phyloP scores from a whole-genome alignment of 371 early-diverging fungal genomes.

The Mucor circinelloides region DNA sequence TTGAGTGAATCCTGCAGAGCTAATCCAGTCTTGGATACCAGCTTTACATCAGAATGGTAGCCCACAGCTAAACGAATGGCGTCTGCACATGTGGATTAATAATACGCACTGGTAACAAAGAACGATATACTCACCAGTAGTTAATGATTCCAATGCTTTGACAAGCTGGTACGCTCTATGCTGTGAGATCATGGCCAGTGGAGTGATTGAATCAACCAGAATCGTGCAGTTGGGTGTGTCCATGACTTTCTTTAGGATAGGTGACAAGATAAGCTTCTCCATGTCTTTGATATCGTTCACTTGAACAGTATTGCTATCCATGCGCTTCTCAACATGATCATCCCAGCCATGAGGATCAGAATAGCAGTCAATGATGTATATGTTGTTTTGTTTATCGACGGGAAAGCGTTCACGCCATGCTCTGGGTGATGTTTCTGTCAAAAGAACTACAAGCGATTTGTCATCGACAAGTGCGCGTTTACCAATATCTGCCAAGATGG shows the following conservation, averaged over 20 bases:
- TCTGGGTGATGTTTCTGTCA: conserved; percentile 45
- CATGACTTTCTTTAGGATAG: conserved; percentile 21
- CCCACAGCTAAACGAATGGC: conserved; percentile 31
- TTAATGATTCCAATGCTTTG: conserved; percentile 38
- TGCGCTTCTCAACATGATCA: not conserved
- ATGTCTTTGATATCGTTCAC: conserved; percentile 18
- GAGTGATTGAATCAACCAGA: conserved; percentile 41
- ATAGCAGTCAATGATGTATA: conserved; percentile 38
- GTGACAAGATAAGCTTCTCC: conserved; percentile 26
- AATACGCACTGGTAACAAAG: not conserved
- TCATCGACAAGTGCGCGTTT: conserved; percentile 26
- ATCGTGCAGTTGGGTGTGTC: conserved; percentile 20
- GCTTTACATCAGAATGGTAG: conserved; percentile 33
- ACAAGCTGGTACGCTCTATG: conserved; percentile 43
- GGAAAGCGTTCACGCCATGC: conserved; percentile 21
- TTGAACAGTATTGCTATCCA: not conserved
- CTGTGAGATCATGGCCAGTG: conserved; percentile 32
- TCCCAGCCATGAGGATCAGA: conserved; percentile 47
- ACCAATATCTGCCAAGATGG: conserved; percentile 33
- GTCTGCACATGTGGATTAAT: conserved; percentile 18
- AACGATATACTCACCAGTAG: conserved; percentile 29
- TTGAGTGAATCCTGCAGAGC: conserved; percentile 31
- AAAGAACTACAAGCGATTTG: conserved; percentile 30
- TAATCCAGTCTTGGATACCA: conserved; percentile 15
- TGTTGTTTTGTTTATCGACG: not conserved